A percentile compares a stretch with the other conserved stretches of the same genome.
These are phyloP conservation scores for Trichosporon inkin DNA, from an alignment of 1,284 basidiomycete species.

Conservation along the genomic window DNA sequence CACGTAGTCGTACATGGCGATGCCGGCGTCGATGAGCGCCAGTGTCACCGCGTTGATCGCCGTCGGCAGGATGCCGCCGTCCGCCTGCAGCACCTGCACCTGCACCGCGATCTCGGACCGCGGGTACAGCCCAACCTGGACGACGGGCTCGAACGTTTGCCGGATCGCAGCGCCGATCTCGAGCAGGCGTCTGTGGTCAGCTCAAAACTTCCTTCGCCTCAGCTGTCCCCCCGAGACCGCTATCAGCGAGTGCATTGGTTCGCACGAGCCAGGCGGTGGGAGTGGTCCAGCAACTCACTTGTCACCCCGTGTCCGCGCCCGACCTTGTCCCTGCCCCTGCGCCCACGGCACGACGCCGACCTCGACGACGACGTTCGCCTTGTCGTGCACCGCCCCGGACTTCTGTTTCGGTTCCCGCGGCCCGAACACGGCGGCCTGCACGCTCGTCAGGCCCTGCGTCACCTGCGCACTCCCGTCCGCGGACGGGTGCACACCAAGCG, in stretches of 20 bases:
- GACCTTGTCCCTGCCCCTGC: slow-evolving; percentile 60
- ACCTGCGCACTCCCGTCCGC: slow-evolving; percentile 82
- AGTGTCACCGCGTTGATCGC: slow-evolving; percentile 93
- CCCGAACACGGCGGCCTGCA: slow-evolving; percentile 81
- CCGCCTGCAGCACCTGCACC: slow-evolving; percentile 86
- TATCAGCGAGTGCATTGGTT: no score
- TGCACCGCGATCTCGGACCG: slow-evolving; percentile 91
- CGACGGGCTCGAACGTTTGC: slow-evolving; percentile 91
- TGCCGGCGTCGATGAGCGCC: slow-evolving; percentile 79
- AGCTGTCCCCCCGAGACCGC: no score
- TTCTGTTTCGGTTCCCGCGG: slow-evolving; percentile 79
- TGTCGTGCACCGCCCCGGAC: slow-evolving; percentile 70
- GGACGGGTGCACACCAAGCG: slow-evolving; percentile 66
- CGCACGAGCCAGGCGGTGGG: not conserved
- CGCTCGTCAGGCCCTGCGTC: slow-evolving; percentile 84
- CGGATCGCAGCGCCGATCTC: slow-evolving; percentile 84
- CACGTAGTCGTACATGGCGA: slow-evolving; percentile 86
- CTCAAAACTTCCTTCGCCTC: not conserved
- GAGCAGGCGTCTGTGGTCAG: slow-evolving; percentile 65
- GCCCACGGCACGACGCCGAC: slow-evolving; percentile 81
- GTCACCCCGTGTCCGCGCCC: slow-evolving; percentile 65
- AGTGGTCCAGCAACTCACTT: slow-evolving; percentile 58
- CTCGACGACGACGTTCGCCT: slow-evolving; percentile 79
- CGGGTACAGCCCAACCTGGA: slow-evolving; percentile 85
- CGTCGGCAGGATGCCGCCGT: slow-evolving; percentile 84